Percentiles rank a stretch among this genome's conserved stretches.
phyloP scores from a whole-genome alignment of 495 filamentous ascomycete genomes.

The Aspergillus haitiensis region DNA sequence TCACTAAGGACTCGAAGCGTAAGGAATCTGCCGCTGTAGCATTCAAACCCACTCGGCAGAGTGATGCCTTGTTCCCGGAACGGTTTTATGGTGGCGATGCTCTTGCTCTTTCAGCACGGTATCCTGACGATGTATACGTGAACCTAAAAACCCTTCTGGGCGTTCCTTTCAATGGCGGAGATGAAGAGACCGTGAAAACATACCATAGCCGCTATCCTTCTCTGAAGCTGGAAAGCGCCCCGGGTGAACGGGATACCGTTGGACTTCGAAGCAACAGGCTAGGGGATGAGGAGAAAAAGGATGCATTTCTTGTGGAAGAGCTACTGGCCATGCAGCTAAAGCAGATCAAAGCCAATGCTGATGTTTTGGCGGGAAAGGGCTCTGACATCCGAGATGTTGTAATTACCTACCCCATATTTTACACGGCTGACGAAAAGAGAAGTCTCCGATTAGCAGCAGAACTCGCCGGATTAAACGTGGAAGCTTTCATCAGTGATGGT shows the following conservation, averaged over 20 bases:
- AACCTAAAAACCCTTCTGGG: constrained; percentile 90
- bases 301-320: constrained; percentile 86
- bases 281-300: constrained; percentile 58
- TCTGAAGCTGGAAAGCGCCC: constrained; percentile 42
- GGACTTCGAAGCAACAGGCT: constrained; percentile 76
- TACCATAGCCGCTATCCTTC: constrained; percentile 75
- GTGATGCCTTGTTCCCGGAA: constrained; percentile 71
- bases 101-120: constrained; percentile 78
- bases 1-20: constrained; percentile 97
- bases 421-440: constrained; percentile 82
- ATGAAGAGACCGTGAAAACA: constrained; percentile 59
- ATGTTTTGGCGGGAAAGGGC: constrained; percentile 77
- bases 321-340: constrained; percentile 94
- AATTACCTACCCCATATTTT: constrained; percentile 90
- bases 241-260: constrained; percentile 64
- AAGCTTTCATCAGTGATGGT: constrained; percentile 85
- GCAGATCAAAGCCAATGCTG: constrained; percentile 82
- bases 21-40: constrained; percentile 91
- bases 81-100: constrained; percentile 90
- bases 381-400: constrained; percentile 75
- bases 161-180: constrained; percentile 52
- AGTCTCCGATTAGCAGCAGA: constrained; percentile 78
- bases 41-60: constrained; percentile 77
- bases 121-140: constrained; percentile 88
- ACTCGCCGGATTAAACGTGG: constrained; percentile 81